phyloP scores from a whole-genome alignment of 768 basidiomycete species.

The Cystobasidium onofrii region DNA sequence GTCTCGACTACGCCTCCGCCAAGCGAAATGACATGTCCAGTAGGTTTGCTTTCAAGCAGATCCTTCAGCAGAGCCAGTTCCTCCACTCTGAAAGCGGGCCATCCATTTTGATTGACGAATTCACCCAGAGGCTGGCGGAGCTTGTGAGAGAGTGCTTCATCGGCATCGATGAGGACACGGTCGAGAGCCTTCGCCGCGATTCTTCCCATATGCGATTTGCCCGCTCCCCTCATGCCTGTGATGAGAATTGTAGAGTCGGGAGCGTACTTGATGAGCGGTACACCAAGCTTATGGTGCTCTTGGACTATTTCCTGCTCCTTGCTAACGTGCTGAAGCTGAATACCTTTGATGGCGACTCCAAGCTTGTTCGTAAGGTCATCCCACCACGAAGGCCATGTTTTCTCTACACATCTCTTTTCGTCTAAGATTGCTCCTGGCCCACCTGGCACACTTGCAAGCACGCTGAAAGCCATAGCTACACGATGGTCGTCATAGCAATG shows the following conservation, averaged over 20 bases:
- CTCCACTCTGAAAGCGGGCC: conserved; percentile 77
- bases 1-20: conserved; percentile 94
- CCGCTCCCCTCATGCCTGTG: conserved; percentile 93
- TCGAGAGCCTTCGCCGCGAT: conserved; percentile 65
- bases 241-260: conserved; percentile 53
- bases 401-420: conserved; percentile 95
- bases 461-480: conserved; percentile 96
- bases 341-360: conserved; percentile 75
- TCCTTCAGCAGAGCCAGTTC: conserved; percentile 65
- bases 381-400: conserved; percentile 99
- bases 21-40: conserved; percentile 70
- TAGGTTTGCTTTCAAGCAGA: conserved; percentile 55
- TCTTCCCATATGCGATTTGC: conserved; percentile 79
- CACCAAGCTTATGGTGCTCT: conserved; percentile 44
- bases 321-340: conserved; percentile 56
- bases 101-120: conserved; percentile 73
- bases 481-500: conserved; percentile 98
- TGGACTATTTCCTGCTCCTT: conserved; percentile 41
- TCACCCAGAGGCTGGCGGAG: conserved; percentile 49
- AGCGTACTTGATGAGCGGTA: conserved; percentile 49
- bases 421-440: conserved; percentile 57
- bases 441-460: conserved; percentile 60
- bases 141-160: conserved; percentile 62
- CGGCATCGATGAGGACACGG: conserved; percentile 76
- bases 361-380: conserved; percentile 97